A percentile compares a stretch with the other conserved stretches of the same genome.
phyloP scores from a whole-genome alignment of 345 rosid species.

The Gossypium sturtianum region DNA sequence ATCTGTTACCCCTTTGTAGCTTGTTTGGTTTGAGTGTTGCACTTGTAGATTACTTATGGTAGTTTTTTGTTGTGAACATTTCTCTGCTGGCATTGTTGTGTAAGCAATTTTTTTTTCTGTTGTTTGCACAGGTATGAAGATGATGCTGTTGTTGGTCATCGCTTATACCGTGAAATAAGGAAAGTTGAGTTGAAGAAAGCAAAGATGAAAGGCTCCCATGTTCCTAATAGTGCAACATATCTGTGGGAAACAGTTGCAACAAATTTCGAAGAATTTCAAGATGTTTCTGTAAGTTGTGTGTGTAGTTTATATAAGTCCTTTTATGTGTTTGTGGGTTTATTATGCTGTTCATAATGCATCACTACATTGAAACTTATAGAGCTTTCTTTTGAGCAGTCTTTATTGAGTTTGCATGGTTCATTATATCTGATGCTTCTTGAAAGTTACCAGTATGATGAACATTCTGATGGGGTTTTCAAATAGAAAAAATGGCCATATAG shows the following conservation, averaged over 20 bases:
- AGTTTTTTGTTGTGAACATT: background rate
- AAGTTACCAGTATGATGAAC: background rate
- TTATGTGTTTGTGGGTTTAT: background rate
- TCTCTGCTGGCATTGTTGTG: background rate
- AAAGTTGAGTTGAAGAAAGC: conserved; percentile 73
- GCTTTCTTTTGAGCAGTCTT: background rate
- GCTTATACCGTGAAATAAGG: conserved; percentile 89
- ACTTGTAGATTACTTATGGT: conserved; percentile 3
- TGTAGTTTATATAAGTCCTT: background rate
- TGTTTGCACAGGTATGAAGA: conserved; percentile 79
- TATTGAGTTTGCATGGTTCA: background rate
- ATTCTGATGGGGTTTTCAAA: background rate
- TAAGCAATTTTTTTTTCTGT: conserved; percentile 15
- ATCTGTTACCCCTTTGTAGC: background rate
- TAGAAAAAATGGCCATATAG: background rate
- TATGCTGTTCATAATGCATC: background rate
- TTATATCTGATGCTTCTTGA: background rate
- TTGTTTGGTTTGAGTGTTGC: background rate
- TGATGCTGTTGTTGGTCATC: conserved; percentile 85
- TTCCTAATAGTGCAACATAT: conserved; percentile 57
- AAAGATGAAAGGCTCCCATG: conserved; percentile 75
- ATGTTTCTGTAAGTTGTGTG: conserved; percentile 44
- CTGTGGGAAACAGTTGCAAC: conserved; percentile 98
- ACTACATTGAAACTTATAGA: background rate
- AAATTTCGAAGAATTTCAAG: conserved; percentile 91